Evolutionary conservation across 108 stramenopile species (phyloP).

Genomic region (Cyclotella sp.): DNA sequence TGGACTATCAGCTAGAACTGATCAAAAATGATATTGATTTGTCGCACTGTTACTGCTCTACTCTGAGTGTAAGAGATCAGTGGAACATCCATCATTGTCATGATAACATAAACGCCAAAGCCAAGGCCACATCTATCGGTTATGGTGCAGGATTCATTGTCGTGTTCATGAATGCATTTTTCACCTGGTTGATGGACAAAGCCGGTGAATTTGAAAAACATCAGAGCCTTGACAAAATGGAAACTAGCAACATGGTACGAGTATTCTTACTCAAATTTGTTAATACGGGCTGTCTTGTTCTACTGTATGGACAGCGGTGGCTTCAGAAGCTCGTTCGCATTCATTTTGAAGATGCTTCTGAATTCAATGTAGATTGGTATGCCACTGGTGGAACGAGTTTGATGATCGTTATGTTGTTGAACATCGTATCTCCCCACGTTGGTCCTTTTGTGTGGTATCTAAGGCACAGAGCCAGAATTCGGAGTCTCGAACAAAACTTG

Average conservation of each 20-base stretch:
- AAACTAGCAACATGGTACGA: slow-evolving; percentile 58
- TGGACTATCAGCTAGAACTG: slow-evolving; percentile 40
- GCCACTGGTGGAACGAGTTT: slow-evolving; percentile 54
- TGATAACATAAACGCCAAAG: slow-evolving; percentile 32
- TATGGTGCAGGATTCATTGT: slow-evolving; percentile 61
- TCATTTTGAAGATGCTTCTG: slow-evolving; percentile 52
- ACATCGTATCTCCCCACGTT: slow-evolving; percentile 55
- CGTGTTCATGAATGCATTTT: slow-evolving; percentile 55
- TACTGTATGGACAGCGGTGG: slow-evolving; percentile 55
- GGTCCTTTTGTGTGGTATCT: slow-evolving; percentile 48
- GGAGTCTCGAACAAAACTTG: slow-evolving; percentile 43
- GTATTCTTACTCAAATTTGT: slow-evolving; percentile 67
- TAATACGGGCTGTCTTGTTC: slow-evolving; percentile 60
- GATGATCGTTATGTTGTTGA: slow-evolving; percentile 57
- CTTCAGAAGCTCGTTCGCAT: slow-evolving; percentile 44
- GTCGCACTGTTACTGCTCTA: slow-evolving; percentile 61
- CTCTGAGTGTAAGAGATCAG: slow-evolving; percentile 40
- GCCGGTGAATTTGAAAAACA: slow-evolving; percentile 68
- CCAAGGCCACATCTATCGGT: slow-evolving; percentile 41
- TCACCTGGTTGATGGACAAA: slow-evolving; percentile 56
- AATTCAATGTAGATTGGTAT: slow-evolving; percentile 65
- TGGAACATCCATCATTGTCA: slow-evolving; percentile 48
- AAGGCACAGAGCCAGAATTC: slow-evolving; percentile 41
- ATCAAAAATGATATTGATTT: slow-evolving; percentile 31
- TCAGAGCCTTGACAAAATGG: slow-evolving; percentile 60